Conservation (phyloP, 2,329 filamentous ascomycete species). For the Hortaea werneckii region DNA sequence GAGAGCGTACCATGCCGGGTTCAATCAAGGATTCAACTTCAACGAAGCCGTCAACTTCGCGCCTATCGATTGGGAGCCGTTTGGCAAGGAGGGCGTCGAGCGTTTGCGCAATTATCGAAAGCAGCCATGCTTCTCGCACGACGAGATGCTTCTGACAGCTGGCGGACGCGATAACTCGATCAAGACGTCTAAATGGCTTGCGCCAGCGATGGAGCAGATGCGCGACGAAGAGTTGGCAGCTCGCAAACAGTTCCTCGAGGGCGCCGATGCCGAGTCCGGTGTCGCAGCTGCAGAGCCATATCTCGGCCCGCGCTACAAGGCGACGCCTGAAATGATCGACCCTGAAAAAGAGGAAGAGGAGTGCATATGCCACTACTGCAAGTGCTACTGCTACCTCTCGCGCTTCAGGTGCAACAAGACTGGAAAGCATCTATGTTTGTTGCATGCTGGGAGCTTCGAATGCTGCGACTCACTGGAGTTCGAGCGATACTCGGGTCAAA, state of each 20-base stretch:
- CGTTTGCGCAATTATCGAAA: conserved; percentile 77
- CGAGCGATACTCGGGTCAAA: conserved; percentile 50
- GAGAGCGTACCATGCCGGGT: conserved; percentile 92
- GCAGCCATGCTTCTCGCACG: conserved; percentile 94
- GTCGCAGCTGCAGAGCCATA: conserved; percentile 22
- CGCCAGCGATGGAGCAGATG: conserved; percentile 73
- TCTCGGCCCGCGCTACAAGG: conserved; percentile 29
- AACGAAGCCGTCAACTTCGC: conserved; percentile 99
- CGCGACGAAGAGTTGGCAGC: conserved; percentile 60
- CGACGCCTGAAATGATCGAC: conserved; percentile 50
- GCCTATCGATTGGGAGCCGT: conserved; percentile 88
- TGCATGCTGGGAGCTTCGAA: conserved; percentile 68
- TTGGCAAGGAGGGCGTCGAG: conserved; percentile 75
- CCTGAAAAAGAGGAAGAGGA: conserved; percentile 79
- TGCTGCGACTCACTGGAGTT: conserved; percentile 64
- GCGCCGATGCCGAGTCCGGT: conserved; percentile 36
- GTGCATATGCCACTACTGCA: conserved; percentile 85
- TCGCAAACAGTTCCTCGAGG: conserved; percentile 57
- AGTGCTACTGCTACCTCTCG: conserved; percentile 82
- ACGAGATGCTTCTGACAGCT: conserved; percentile 86
- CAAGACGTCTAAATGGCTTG: conserved; percentile 89
- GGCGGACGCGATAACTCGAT: conserved; percentile 71
- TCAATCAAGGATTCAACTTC: conserved; percentile 97
- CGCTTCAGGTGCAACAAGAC: conserved; percentile 76
- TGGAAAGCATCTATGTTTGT: conserved; percentile 70